Evolutionary conservation across 78 protist species (phyloP).

Genomic region (Dictyostelium brefeldianum): DNA sequence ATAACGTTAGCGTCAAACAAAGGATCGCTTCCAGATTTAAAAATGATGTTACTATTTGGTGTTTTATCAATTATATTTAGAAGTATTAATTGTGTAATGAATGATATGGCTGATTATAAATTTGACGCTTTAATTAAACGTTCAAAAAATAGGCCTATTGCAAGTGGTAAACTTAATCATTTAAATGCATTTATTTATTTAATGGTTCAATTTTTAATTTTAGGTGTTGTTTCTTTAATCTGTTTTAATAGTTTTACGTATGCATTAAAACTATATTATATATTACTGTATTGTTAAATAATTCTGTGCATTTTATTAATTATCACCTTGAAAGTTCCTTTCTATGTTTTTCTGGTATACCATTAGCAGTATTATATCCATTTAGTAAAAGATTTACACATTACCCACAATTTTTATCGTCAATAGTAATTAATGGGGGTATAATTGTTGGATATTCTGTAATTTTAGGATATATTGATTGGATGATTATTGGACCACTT

Average conservation of each 20-base stretch:
- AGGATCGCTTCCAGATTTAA: constrained; percentile 44
- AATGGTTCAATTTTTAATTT: constrained; percentile 52
- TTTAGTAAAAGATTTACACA: constrained; percentile 91
- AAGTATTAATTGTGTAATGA: constrained; percentile 95
- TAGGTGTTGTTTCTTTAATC: constrained; percentile 44
- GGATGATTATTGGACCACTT: constrained; percentile 75
- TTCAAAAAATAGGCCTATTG: constrained; percentile 91
- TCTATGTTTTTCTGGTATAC: constrained; percentile 83
- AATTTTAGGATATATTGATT: constrained; percentile 72
- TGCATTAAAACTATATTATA: no score
- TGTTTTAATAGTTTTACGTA: constrained; percentile 67
- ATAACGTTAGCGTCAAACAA: constrained; percentile 33
- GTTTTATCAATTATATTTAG: constrained; percentile 94
- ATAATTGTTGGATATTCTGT: constrained; percentile 90
- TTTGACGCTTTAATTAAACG: constrained; percentile 93
- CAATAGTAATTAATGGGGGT: constrained; percentile 95
- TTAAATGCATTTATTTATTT: constrained; percentile 62
- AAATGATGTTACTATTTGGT: constrained; percentile 48
- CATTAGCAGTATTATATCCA: constrained; percentile 91
- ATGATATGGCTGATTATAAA: constrained; percentile 94
- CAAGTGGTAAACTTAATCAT: constrained; percentile 78
- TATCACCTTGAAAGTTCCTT: constrained; percentile 54
- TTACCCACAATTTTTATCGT: constrained; percentile 94
- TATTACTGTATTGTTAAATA: no score
- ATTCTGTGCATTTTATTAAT: no score